These are phyloP conservation scores for Alternaria ventricosa DNA, from an alignment of 2,329 filamentous ascomycete species.

Conservation along the genomic window DNA sequence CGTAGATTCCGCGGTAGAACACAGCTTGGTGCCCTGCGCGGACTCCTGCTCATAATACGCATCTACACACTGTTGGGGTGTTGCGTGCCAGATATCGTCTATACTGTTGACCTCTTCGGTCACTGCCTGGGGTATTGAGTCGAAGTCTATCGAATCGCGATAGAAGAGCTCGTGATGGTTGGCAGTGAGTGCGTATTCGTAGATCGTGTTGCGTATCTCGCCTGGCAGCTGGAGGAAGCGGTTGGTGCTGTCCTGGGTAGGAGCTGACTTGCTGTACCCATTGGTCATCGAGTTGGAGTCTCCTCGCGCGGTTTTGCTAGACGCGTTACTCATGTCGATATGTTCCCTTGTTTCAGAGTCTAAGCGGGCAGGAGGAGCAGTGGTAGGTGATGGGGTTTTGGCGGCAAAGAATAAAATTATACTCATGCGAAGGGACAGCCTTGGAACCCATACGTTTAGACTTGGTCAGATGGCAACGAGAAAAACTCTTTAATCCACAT, in stretches of 20 bases:
- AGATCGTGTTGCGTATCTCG: not conserved
- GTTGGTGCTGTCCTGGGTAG: not conserved
- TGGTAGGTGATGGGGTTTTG: not conserved
- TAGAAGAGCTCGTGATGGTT: not conserved
- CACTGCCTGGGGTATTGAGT: not conserved
- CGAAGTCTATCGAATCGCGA: not conserved
- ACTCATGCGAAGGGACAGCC: not conserved
- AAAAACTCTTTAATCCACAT: not conserved
- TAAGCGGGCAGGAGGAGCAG: not conserved
- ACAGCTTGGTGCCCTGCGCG: not conserved
- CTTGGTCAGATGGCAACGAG: not conserved
- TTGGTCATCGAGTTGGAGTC: not conserved
- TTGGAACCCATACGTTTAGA: not conserved
- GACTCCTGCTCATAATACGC: not conserved
- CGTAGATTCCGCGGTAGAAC: not conserved
- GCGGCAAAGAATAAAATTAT: not conserved
- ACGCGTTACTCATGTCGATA: not conserved
- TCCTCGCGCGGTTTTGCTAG: not conserved
- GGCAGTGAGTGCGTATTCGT: not conserved
- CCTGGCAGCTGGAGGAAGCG: not conserved
- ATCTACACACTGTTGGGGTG: not conserved
- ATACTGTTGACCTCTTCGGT: not conserved
- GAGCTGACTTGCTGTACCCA: not conserved
- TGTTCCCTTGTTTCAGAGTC: not conserved
- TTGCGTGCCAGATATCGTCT: not conserved